Evolutionary conservation across 208 protist genomes (phyloP).

Genomic region (Acanthamoeba culbertsoni): DNA sequence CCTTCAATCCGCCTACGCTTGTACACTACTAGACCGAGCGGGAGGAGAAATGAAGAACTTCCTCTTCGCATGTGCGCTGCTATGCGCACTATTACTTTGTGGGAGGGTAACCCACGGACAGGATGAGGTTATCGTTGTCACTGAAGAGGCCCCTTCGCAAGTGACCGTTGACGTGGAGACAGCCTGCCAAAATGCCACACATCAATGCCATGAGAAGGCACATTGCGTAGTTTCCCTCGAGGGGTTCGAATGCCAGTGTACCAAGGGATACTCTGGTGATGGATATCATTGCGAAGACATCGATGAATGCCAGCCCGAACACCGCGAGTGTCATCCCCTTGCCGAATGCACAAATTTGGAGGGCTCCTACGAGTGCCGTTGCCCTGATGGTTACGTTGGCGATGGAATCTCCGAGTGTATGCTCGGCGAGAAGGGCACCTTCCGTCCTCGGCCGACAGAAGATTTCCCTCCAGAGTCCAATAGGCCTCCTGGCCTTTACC

Average conservation of each 20-base stretch:
- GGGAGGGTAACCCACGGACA: not conserved
- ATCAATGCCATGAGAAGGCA: not conserved
- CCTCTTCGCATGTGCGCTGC: no score
- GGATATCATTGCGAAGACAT: constrained; percentile 30
- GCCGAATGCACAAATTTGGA: not conserved
- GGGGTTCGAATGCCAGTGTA: constrained; percentile 33
- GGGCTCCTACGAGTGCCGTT: not conserved
- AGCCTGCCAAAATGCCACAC: not conserved
- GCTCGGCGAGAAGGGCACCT: not conserved
- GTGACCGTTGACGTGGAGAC: not conserved
- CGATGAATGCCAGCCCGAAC: constrained; percentile 21
- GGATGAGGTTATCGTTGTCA: not conserved
- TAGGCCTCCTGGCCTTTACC: not conserved
- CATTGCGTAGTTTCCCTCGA: not conserved
- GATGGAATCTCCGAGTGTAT: constrained; percentile 24
- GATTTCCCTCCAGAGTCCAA: not conserved
- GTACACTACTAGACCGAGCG: no score
- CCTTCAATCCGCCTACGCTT: not conserved
- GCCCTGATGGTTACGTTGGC: constrained; percentile 23
- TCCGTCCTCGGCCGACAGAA: not conserved
- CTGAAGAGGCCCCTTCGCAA: no score
- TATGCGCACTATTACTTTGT: no score
- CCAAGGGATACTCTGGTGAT: not conserved
- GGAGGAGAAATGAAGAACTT: no score
- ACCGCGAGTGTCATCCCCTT: not conserved